Base-by-base conservation (phyloP, 345 rosid species). In the Hypericum perforatum region DNA sequence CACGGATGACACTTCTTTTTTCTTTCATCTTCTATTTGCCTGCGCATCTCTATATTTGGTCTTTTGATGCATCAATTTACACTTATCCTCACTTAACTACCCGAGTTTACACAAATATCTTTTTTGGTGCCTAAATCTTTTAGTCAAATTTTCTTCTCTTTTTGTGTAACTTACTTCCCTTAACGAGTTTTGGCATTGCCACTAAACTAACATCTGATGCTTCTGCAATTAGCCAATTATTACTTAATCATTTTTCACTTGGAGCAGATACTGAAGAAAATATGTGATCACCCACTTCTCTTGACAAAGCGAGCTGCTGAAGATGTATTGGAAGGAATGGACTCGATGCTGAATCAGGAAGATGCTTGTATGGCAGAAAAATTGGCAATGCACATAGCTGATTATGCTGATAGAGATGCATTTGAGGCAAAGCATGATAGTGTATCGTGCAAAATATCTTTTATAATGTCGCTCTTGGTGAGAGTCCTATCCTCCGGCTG, bases 321-420 rank as follows among this genome's bases (percentile, higher is more conserved):
- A 66, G 87, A 92, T 76, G 85, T 92, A 11, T 78, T 92, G 2
- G 96, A 92, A 69, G 95, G 96, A 61, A 73, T 88, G 90, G 96
- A 92, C 51, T 75, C 96, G 50, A 63, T 63, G 66, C 71, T 73
- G 52, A 79, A 70, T 61, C 75, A 82, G 16, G 96, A 92, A 56
- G 98, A 88, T 59, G 89, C 73, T 60, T 70, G 76, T 11, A 44
- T 92, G 56, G 98, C 96, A 16, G 96, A 88, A 73, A 85, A 78
- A 69, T 70, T 88, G 76, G 98, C 96, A 1, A 78, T 74, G 88
- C 85, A 88, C 63, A 73, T 92, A 57, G 98, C 94, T 43, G 95
- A 88, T 60, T 77, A 65, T 54, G 80, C 85, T 54, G 98, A 77
- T 61, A 70, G 72, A 55, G 78, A 76, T 60, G 88, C 74, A 51